These are phyloP conservation scores for Aspergillus homomorphus DNA, from an alignment of 495 filamentous ascomycete species.

Conservation along the genomic window DNA sequence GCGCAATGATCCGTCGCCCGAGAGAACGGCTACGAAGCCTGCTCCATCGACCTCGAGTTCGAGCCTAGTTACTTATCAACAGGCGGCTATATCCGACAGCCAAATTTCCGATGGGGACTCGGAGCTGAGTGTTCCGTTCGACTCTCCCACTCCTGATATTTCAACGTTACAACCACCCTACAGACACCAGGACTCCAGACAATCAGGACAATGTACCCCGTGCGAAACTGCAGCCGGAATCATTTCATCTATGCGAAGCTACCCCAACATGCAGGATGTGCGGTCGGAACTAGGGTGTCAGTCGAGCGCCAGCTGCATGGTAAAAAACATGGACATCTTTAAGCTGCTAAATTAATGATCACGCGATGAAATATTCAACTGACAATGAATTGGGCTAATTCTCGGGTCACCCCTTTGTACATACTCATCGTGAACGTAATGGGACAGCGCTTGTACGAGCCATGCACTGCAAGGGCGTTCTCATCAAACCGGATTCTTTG, in stretches of 20 bases:
- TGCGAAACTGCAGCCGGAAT: slow-evolving; percentile 24
- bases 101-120: slow-evolving; percentile 8
- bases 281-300: slow-evolving; percentile 42
- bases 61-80: slow-evolving; percentile 10
- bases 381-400: too few relatives aligned
- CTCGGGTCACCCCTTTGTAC: too few relatives aligned
- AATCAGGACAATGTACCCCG: slow-evolving; percentile 17
- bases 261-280: slow-evolving; percentile 23
- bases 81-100: slow-evolving; percentile 12
- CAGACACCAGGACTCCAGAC: not conserved
- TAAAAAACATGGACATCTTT: slow-evolving; percentile 42
- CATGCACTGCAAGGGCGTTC: not conserved
- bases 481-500: not conserved
- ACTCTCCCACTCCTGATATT: not conserved
- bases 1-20: slow-evolving; percentile 7
- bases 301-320: slow-evolving; percentile 32
- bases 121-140: slow-evolving; percentile 9
- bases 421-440: too few relatives aligned
- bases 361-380: too few relatives aligned
- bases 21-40: slow-evolving; percentile 6
- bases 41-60: slow-evolving; percentile 2
- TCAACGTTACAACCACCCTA: not conserved
- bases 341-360: slow-evolving; percentile 3
- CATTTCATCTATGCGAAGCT: not conserved
- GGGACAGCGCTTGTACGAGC: too few relatives aligned